Percentiles rank a stretch among this genome's conserved stretches.
phyloP scores from a whole-genome alignment of 331 rosid species.

The Pyracantha coccinea region DNA sequence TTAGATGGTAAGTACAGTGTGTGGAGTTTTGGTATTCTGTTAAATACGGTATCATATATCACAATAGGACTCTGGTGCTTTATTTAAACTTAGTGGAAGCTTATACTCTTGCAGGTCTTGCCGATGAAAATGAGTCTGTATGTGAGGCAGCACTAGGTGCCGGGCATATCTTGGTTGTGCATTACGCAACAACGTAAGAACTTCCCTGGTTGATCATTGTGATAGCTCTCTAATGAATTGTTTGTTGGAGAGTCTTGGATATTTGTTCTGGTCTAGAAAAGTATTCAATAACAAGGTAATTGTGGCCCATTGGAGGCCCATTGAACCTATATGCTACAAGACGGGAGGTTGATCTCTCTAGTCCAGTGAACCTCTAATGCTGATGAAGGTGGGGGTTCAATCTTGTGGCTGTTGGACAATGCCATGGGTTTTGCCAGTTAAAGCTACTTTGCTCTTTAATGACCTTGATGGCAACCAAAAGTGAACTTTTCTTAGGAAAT shows the following conservation, averaged over 20 bases:
- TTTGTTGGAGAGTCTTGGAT: background rate
- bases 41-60: background rate
- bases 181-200: slow-evolving; percentile 86
- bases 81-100: background rate
- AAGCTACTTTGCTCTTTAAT: background rate
- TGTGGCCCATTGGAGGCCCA: background rate
- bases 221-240: background rate
- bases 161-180: slow-evolving; percentile 95
- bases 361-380: background rate
- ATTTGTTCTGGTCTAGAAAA: background rate
- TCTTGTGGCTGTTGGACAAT: background rate
- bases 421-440: background rate
- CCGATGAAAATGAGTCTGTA: slow-evolving; percentile 98
- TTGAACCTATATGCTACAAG: background rate
- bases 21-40: background rate
- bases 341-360: background rate
- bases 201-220: slow-evolving; percentile 2
- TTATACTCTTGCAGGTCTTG: slow-evolving; percentile 61
- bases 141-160: slow-evolving; percentile 98
- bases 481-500: background rate
- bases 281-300: background rate
- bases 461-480: too few relatives aligned
- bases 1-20: slow-evolving; percentile 59
- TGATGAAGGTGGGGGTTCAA: background rate
- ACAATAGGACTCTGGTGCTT: background rate